Conservation (phyloP, 1,284 basidiomycete species). For the Rhodotorula sp. region DNA sequence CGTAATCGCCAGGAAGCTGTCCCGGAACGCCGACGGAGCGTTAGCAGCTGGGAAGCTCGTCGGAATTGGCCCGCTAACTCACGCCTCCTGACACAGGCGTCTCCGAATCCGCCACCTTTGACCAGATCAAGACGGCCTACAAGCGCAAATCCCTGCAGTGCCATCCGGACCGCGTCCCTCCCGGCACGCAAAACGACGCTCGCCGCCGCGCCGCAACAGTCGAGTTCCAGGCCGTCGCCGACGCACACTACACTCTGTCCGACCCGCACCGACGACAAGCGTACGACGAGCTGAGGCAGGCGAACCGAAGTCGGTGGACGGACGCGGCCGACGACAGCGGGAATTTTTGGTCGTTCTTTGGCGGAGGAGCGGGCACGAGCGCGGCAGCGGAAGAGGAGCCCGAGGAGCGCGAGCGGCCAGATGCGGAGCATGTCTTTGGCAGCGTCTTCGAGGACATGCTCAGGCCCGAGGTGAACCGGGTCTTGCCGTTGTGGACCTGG, state of each 20-base stretch:
- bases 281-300: constrained; percentile 47
- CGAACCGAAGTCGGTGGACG: constrained; percentile 57
- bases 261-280: constrained; percentile 53
- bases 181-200: constrained; percentile 21
- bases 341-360: constrained; percentile 53
- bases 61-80: background rate
- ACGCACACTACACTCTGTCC: constrained; percentile 93
- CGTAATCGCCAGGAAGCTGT: too few relatives aligned
- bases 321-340: constrained; percentile 58
- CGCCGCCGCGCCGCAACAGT: constrained; percentile 30
- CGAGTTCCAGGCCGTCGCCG: constrained; percentile 61
- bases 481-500: constrained; percentile 73
- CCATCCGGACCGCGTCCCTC: constrained; percentile 39
- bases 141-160: constrained; percentile 53
- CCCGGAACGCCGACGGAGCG: too few relatives aligned
- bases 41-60: background rate
- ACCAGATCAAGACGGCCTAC: constrained; percentile 76
- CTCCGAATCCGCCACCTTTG: constrained; percentile 43
- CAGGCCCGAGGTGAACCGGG: constrained; percentile 61
- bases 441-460: constrained; percentile 83
- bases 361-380: constrained; percentile 40
- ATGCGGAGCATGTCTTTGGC: constrained; percentile 77
- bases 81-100: background rate
- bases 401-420: constrained; percentile 57
- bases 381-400: constrained; percentile 14